A percentile compares a stretch with the other conserved stretches of the same genome.
phyloP scores from a whole-genome alignment of 257 asterid genomes.

The Solanum etuberosum region DNA sequence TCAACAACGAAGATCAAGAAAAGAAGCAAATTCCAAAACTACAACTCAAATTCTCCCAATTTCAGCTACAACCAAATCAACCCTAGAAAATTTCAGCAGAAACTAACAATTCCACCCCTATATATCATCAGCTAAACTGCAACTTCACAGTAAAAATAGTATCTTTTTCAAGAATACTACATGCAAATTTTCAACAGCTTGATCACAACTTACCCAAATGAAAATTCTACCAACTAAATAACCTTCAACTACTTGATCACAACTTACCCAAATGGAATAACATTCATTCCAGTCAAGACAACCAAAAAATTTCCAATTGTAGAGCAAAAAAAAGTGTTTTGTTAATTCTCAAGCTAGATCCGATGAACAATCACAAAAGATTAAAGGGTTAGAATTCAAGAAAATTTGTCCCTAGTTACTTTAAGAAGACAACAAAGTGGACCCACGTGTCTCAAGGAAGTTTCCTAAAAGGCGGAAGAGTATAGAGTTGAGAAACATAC shows the following conservation, averaged over 20 bases:
- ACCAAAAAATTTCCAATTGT: background rate
- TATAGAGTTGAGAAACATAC: background rate
- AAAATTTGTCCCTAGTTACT: background rate
- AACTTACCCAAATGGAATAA: background rate
- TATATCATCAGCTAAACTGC: background rate
- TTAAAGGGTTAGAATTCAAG: background rate
- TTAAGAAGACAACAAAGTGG: background rate
- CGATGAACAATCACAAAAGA: background rate
- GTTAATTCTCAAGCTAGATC: background rate
- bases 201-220: background rate
- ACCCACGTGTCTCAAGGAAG: background rate
- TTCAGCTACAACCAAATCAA: background rate
- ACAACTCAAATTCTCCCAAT: background rate
- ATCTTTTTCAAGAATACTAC: background rate
- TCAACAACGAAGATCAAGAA: background rate
- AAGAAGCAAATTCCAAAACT: background rate
- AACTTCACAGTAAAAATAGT: background rate
- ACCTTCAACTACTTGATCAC: background rate
- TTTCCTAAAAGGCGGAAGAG: background rate
- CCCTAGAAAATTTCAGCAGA: background rate
- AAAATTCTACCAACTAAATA: background rate
- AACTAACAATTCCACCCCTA: background rate
- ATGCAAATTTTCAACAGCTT: background rate
- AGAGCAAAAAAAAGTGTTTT: background rate
- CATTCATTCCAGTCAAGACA: background rate